Conservation (phyloP, 805 yeast species). For the Candida montana region DNA sequence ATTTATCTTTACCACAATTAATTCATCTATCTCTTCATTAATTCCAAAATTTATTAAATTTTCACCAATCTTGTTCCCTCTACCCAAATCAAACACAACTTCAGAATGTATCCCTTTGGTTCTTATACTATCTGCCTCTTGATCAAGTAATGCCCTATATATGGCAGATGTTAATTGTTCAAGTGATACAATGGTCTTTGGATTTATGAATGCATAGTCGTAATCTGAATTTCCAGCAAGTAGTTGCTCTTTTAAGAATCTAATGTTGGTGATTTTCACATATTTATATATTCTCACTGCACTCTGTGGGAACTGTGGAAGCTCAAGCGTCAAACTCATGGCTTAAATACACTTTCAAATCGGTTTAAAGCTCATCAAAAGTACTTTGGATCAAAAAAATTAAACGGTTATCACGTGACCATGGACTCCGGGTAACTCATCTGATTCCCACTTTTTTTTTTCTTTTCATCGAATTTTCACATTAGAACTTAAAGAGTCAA, state of each 20-base stretch:
- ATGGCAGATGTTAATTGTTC: constrained; percentile 61
- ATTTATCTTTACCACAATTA: constrained; percentile 44
- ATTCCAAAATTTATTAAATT: constrained; percentile 69
- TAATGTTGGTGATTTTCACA: constrained; percentile 39
- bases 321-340: constrained; percentile 11
- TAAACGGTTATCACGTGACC: neutral
- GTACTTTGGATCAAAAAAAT: neutral
- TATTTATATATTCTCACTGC: constrained; percentile 39
- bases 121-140: constrained; percentile 40
- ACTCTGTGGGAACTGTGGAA: constrained; percentile 45
- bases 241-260: constrained; percentile 39
- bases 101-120: constrained; percentile 71
- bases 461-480: neutral
- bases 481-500: neutral
- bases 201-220: constrained; percentile 64
- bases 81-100: constrained; percentile 61
- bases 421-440: neutral
- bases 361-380: too few species aligned
- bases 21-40: constrained; percentile 37
- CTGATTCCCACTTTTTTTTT: too few species aligned
- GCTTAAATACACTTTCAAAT: neutral
- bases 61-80: constrained; percentile 66
- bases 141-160: constrained; percentile 55
- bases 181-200: constrained; percentile 47
- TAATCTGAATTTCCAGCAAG: constrained; percentile 41